Conservation (phyloP, 2,329 filamentous ascomycete genomes). For the Thielaviopsis punctulata region DNA sequence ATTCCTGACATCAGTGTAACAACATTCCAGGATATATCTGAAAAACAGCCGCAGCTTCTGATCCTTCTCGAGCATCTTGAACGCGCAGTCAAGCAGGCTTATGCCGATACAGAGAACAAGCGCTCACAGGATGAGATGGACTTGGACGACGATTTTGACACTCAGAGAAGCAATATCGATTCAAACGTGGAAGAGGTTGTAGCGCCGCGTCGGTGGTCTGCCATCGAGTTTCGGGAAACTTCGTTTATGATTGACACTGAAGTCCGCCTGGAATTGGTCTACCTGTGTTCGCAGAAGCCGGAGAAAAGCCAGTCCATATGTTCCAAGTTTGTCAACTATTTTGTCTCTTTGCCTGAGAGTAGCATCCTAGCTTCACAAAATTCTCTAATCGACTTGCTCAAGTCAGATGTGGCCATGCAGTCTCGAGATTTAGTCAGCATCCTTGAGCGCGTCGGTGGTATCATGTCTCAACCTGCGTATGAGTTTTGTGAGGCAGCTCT, state of each 20-base stretch:
- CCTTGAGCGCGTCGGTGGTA: conserved; percentile 31
- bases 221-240: background rate
- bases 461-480: conserved; percentile 41
- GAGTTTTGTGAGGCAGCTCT: conserved; percentile 60
- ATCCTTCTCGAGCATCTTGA: conserved; percentile 26
- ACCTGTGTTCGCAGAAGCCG: background rate
- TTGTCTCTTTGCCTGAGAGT: conserved; percentile 33
- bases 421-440: conserved; percentile 29
- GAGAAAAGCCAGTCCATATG: background rate
- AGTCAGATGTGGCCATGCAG: conserved; percentile 33
- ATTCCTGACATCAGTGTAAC: conserved; percentile 27
- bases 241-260: conserved; percentile 5
- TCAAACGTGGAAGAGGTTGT: background rate
- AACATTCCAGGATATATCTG: conserved; percentile 22
- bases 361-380: conserved; percentile 34
- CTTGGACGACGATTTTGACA: conserved; percentile 47
- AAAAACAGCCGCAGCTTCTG: conserved; percentile 25
- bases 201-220: background rate
- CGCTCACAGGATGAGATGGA: conserved; percentile 42
- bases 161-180: conserved; percentile 35
- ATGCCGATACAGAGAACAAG: conserved; percentile 18
- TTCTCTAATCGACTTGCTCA: conserved; percentile 34
- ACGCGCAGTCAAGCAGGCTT: conserved; percentile 18
- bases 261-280: conserved; percentile 1
- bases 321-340: conserved; percentile 23